Evolutionary conservation across 2,329 filamentous ascomycete genomes (phyloP).

Genomic region (Dactylonectria macrodidyma): DNA sequence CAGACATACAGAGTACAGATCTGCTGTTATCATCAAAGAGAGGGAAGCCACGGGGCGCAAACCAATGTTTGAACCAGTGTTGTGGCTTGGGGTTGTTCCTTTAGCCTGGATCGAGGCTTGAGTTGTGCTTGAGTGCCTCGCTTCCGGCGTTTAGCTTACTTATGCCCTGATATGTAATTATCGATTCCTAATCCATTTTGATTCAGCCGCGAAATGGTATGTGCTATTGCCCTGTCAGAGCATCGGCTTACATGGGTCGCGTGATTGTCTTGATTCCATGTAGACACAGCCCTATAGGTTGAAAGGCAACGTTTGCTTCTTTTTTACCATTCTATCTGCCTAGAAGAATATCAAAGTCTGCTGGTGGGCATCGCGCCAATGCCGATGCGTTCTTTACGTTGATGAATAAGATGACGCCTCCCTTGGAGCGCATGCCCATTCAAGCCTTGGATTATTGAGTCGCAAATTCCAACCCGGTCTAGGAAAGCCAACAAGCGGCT

Average conservation of each 20-base stretch:
- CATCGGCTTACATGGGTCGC: neutral
- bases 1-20: neutral
- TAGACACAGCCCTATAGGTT: too few relatives aligned
- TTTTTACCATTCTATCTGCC: too few relatives aligned
- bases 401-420: too few relatives aligned
- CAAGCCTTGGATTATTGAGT: neutral
- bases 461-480: neutral
- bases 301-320: too few relatives aligned
- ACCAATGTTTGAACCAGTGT: neutral
- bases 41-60: neutral
- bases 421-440: neutral
- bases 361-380: too few relatives aligned
- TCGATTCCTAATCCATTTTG: neutral
- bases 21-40: neutral
- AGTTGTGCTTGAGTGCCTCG: neutral
- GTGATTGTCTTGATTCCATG: neutral
- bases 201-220: neutral
- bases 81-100: neutral
- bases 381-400: too few relatives aligned
- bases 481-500: neutral
- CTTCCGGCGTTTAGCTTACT: neutral
- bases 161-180: neutral
- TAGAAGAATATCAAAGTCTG: too few relatives aligned
- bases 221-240: neutral
- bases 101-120: neutral